Evolutionary conservation across 441 rosid species (phyloP).

Genomic region (Theobroma grandiflorum): DNA sequence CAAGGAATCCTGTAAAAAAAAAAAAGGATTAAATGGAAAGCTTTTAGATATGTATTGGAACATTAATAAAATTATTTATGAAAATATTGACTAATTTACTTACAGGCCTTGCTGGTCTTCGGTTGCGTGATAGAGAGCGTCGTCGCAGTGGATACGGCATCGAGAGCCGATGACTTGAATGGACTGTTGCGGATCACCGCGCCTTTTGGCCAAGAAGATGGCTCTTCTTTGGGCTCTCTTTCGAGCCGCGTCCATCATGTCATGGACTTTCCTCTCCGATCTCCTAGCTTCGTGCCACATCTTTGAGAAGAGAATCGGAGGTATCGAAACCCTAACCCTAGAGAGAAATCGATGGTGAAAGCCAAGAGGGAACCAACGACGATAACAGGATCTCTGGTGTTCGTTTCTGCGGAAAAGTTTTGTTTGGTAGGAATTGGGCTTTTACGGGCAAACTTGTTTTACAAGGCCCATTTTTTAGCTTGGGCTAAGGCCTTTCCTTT

Average conservation of each 20-base stretch:
- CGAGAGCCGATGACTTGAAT: conserved; percentile 81
- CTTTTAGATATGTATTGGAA: neutral
- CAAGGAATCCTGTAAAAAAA: conserved; percentile 75
- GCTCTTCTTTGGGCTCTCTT: conserved; percentile 96
- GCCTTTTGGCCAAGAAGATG: conserved; percentile 82
- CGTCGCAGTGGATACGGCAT: conserved; percentile 79
- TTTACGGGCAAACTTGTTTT: too few species aligned
- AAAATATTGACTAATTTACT: conserved; percentile 15
- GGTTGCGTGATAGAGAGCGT: conserved; percentile 87
- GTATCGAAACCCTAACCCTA: conserved; percentile 34
- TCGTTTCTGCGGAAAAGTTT: neutral
- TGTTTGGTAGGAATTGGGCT: neutral
- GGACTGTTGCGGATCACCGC: conserved; percentile 95
- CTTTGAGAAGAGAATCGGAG: conserved; percentile 26
- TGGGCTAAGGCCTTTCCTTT: neutral
- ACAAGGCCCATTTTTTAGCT: neutral
- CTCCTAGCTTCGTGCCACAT: conserved; percentile 99
- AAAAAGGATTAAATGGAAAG: neutral
- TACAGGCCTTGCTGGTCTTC: conserved; percentile 96
- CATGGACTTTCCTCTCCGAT: conserved; percentile 97
- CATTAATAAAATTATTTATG: neutral
- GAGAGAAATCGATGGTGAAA: neutral
- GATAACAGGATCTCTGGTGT: neutral
- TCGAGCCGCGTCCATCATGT: conserved; percentile 99
- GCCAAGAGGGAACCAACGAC: neutral